phyloP scores from a whole-genome alignment of 2,329 filamentous ascomycete species.

The Venturia pyrina region DNA sequence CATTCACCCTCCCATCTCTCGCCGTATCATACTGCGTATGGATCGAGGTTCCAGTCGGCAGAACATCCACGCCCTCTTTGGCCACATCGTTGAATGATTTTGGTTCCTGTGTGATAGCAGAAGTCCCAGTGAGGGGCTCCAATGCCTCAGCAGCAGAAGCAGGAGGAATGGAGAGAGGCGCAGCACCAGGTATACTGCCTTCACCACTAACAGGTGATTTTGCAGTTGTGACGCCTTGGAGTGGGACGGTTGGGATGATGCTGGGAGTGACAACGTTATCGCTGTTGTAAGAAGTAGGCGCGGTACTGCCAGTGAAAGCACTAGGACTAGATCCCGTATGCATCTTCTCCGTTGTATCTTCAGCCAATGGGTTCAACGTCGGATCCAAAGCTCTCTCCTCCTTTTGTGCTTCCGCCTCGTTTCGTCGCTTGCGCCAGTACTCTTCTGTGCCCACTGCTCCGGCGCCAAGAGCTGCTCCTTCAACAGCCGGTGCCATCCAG shows the following conservation, averaged over 20 bases:
- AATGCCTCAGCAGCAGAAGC: background rate
- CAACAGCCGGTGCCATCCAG: conserved; percentile 44
- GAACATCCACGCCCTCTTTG: background rate
- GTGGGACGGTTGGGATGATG: background rate
- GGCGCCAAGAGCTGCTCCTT: conserved; percentile 17
- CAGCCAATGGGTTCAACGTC: background rate
- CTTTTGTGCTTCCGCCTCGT: conserved; percentile 16
- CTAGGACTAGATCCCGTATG: background rate
- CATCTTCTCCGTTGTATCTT: background rate
- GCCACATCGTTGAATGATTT: too few species aligned
- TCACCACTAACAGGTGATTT: background rate
- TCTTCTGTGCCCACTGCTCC: conserved; percentile 30
- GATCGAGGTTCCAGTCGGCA: background rate
- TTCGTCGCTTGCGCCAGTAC: conserved; percentile 19
- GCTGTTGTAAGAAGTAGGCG: background rate
- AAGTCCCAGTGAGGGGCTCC: background rate
- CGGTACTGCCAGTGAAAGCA: background rate
- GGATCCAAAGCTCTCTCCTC: background rate
- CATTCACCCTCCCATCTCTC: conserved; percentile 6
- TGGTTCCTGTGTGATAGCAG: background rate
- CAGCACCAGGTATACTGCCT: background rate
- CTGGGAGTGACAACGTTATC: background rate
- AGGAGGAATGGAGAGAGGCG: background rate
- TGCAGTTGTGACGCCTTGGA: background rate
- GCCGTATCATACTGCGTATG: conserved; percentile 9